Base-by-base conservation (phyloP, 352 stramenopile species). In the Phytophthora crassamura region DNA sequence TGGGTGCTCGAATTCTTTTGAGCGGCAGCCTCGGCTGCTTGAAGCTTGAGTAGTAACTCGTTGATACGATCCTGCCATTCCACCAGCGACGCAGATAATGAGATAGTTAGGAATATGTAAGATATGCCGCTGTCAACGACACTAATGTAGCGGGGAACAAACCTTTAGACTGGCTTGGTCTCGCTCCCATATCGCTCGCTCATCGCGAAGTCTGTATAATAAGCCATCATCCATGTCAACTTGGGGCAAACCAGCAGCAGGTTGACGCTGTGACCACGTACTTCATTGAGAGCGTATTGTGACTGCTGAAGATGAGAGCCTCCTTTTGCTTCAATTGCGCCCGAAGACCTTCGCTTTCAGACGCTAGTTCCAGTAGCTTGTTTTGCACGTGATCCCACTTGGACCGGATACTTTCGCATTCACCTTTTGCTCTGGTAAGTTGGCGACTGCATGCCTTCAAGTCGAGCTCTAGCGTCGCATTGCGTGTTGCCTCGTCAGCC, bases 281-380 rank as follows among this genome's bases (percentile, higher is more conserved):
- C 84, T 88, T 91, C 45, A 67, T 56, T 1, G 74, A 75, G 30
- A 86, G 49, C 5, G 78, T 59, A 52, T 80, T 85, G 62, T 94
- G 86, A 40, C 72, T 91, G 47, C 60, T 82, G 28, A 86, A 62
- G 22, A 90, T 67, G n/a, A 90, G 68, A 9, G 73, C 43, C 11
- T 91, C 86, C 41, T 91, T 92, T 60, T 93, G 86, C 54, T 89
- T 89, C 9, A 93, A 46, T 47, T 94, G 84, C 2, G 90, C 84
- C 25, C 82, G 82, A 20, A 92, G 50, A 53, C 70, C 66, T 38
- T 93, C 82, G 39, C 61, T 76, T 39, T 93, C 84, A n/a, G 73
- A 78, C 7, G 43, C 50, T 14, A 79, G 34, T 39, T 91, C 75
- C 1, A 79, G 71, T 12, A 91, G 52, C 49, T 89, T 90, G 39